phyloP scores from a whole-genome alignment of 352 stramenopile genomes.

The Hyaloperonospora brassicae region DNA sequence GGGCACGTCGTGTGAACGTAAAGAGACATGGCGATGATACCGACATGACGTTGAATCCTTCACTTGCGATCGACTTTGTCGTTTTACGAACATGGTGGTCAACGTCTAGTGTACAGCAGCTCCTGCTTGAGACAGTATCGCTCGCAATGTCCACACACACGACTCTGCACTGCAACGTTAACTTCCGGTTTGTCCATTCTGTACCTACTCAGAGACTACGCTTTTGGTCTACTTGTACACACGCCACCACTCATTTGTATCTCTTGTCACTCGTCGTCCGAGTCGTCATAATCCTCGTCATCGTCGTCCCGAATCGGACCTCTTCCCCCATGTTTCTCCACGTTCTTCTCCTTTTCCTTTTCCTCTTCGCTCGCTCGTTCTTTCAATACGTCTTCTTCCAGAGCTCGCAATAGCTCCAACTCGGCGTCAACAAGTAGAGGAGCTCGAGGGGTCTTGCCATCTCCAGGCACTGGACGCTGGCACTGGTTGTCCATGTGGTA shows the following conservation, averaged over 20 bases:
- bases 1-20: too few species aligned
- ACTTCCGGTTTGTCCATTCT: too few species aligned
- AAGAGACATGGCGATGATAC: too few species aligned
- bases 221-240: too few species aligned
- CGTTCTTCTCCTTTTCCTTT: constrained; percentile 5
- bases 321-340: constrained; percentile 7
- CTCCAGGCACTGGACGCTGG: neutral
- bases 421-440: constrained; percentile 12
- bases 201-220: too few species aligned
- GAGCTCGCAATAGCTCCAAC: constrained; percentile 23
- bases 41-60: too few species aligned
- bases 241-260: neutral
- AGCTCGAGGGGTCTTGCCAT: neutral
- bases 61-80: too few species aligned
- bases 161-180: too few species aligned
- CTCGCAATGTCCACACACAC: too few species aligned
- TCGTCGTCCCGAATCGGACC: constrained; percentile 11
- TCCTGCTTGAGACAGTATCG: too few species aligned
- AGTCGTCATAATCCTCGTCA: constrained; percentile 32
- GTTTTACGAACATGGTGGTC: too few species aligned
- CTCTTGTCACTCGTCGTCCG: constrained; percentile 20
- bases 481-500: neutral
- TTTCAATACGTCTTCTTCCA: constrained; percentile 31
- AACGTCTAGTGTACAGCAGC: too few species aligned
- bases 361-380: constrained; percentile 7